Conservation (phyloP, 768 basidiomycete genomes). For the Boletus huronensis region DNA sequence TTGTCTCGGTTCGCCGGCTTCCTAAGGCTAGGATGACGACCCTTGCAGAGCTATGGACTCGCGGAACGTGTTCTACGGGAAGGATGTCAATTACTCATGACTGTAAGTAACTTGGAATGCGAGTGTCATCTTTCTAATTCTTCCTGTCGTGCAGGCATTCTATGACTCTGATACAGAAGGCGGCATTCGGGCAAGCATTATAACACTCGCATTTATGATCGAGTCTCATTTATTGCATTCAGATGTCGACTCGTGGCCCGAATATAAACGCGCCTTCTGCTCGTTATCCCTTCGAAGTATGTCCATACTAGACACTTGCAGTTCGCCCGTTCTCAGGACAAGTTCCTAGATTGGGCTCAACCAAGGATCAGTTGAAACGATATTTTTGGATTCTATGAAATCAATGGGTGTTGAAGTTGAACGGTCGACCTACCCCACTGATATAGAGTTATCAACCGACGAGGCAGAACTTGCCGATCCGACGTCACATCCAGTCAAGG, state of each 20-base stretch:
- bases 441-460: slow-evolving; percentile 28
- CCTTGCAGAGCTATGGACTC: slow-evolving; percentile 66
- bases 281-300: slow-evolving; percentile 68
- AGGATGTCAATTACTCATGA: slow-evolving; percentile 62
- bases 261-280: slow-evolving; percentile 60
- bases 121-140: not conserved
- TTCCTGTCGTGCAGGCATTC: slow-evolving; percentile 50
- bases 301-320: not conserved
- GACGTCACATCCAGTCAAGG: slow-evolving; percentile 23
- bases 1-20: not conserved
- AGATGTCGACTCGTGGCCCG: slow-evolving; percentile 60
- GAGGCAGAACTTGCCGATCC: slow-evolving; percentile 22
- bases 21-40: not conserved
- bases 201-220: not conserved
- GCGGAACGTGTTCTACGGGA: slow-evolving; percentile 57
- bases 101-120: slow-evolving; percentile 42
- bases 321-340: not conserved
- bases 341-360: slow-evolving; percentile 28
- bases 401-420: slow-evolving; percentile 29
- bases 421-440: slow-evolving; percentile 29
- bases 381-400: slow-evolving; percentile 36
- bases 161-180: slow-evolving; percentile 63
- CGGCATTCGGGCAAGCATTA: slow-evolving; percentile 50
- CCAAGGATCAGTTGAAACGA: slow-evolving; percentile 33
- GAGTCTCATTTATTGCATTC: not conserved